Base-by-base conservation (phyloP, 202 grass and related monocot species). In the Carex sylvatica region DNA sequence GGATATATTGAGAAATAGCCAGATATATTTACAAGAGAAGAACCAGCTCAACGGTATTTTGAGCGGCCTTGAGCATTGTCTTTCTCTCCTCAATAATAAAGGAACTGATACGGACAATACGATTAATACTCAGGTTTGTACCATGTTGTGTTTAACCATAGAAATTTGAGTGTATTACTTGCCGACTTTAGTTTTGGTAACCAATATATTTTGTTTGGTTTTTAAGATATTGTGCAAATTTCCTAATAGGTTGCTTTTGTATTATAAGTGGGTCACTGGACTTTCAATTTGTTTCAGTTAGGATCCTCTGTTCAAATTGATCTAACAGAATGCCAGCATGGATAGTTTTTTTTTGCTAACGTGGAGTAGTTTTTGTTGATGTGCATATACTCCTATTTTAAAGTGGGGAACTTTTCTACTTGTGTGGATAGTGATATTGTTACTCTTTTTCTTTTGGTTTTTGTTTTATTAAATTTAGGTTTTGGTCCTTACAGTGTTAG, bases 1-100 rank as follows among this genome's bases (percentile, higher is more conserved):
- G 79, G 89, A 86, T 83, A 89, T 93, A 61, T 82, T 98, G 74
- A 93, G 80, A 86, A 95, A 91, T 26, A 84, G 88, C 56, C 92
- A 90, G 71, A 89, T 95, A 18, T 87, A 95, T 85, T 84, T 98
- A 53, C 90, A 93, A 86, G 95, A 98, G 59, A 98, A 91, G 87
- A 95, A 81, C 87, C 94, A 90, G 87, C 89, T 98, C 76, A 95
- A 89, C 61, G 89, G 85, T 88, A 84, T 88, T 89, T 91, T 98
- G 82, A 87, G 87, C 65, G 95, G 91, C 71, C 95, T 98, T 78
- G 80, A 74, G 46, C 92, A 90, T 18, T 98, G 95, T 59, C 86
- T 95, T 85, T 93, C 87, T 54, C 88, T 95, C 80, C 79, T 95
- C 84, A 65, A 87, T 68, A 82, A 85, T 83, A 65, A 54, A 6